Conservation (phyloP, 2,329 filamentous ascomycete species). For the Cytospora schulzeri region DNA sequence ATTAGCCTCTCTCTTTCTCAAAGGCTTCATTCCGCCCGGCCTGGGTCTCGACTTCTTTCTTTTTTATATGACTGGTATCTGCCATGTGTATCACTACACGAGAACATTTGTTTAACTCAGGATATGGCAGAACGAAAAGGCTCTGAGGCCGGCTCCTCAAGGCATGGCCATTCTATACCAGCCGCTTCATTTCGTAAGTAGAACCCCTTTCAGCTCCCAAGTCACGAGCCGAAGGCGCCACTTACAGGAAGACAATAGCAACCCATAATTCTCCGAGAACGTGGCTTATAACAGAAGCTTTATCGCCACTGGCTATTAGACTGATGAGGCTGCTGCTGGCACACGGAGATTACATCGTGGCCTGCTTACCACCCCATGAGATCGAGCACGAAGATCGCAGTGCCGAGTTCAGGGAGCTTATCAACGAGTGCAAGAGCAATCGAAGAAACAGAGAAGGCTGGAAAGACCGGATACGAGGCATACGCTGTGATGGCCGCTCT, state of each 20-base stretch:
- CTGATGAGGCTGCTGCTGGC: constrained; percentile 78
- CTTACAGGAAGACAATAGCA: constrained; percentile 48
- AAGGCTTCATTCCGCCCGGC: constrained; percentile 2
- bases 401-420: constrained; percentile 77
- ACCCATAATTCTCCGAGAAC: constrained; percentile 77
- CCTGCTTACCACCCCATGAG: constrained; percentile 77
- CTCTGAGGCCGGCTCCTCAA: constrained; percentile 46
- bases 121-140: constrained; percentile 49
- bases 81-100: constrained; percentile 22
- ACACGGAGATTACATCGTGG: constrained; percentile 90
- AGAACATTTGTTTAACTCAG: constrained; percentile 23
- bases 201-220: constrained; percentile 16
- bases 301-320: constrained; percentile 82
- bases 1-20: constrained; percentile 11
- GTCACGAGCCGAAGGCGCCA: constrained; percentile 24
- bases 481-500: constrained; percentile 63
- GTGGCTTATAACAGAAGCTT: constrained; percentile 88
- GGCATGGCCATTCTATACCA: constrained; percentile 47
- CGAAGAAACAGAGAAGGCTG: constrained; percentile 72
- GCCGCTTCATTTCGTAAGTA: constrained; percentile 56
- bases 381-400: constrained; percentile 76
- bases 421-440: constrained; percentile 67
- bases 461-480: constrained; percentile 73
- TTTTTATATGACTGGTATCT: constrained; percentile 13
- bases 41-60: constrained; percentile 3